Conservation (phyloP, 345 rosid genomes). For the Bruguiera parviflora region DNA sequence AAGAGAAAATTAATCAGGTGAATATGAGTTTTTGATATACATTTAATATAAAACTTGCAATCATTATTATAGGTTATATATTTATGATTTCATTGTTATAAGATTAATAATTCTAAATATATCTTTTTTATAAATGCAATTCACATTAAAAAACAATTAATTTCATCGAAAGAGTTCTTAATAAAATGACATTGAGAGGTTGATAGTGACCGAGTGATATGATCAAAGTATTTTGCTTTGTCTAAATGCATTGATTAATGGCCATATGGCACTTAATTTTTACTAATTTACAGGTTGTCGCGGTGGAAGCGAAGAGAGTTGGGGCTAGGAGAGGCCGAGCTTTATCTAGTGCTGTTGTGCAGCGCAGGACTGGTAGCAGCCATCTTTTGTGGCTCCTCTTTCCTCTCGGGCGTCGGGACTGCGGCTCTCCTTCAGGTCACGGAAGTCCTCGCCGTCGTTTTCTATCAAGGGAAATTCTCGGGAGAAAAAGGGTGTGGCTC, state of each 20-base stretch:
- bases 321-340: slow-evolving; percentile 45
- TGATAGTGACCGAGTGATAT: too few species aligned
- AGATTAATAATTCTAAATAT: too few species aligned
- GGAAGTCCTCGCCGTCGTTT: slow-evolving; percentile 60
- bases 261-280: background rate
- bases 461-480: slow-evolving; percentile 58
- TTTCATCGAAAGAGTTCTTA: too few species aligned
- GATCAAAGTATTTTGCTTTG: background rate
- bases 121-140: too few species aligned
- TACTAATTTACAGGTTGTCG: slow-evolving; percentile 38
- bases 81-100: too few species aligned
- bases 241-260: background rate
- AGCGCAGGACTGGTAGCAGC: slow-evolving; percentile 58
- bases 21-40: too few species aligned
- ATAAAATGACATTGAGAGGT: too few species aligned
- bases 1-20: too few species aligned
- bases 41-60: too few species aligned
- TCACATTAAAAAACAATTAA: too few species aligned
- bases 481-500: slow-evolving; percentile 64
- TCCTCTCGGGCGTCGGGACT: slow-evolving; percentile 48
- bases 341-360: slow-evolving; percentile 38
- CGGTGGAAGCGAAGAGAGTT: slow-evolving; percentile 57
- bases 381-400: slow-evolving; percentile 52
- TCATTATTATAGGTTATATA: too few species aligned
- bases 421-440: slow-evolving; percentile 52